These are phyloP conservation scores for Zygosaccharomyces sapae DNA, from an alignment of 1,139 yeast genomes.

Conservation along the genomic window DNA sequence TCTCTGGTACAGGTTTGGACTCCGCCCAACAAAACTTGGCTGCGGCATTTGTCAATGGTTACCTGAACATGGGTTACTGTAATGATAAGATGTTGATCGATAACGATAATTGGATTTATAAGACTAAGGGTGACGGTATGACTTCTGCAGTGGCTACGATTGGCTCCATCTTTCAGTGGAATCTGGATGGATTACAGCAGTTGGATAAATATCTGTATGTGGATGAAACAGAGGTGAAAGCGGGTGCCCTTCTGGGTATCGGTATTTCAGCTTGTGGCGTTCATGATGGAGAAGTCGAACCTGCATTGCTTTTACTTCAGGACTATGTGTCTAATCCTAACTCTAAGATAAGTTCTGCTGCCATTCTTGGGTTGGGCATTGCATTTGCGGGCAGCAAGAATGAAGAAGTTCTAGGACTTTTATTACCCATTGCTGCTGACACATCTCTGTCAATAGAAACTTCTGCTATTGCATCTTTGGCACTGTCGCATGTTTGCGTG, in stretches of 20 bases:
- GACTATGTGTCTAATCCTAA: constrained; percentile 64
- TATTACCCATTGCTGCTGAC: constrained; percentile 86
- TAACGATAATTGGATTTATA: constrained; percentile 84
- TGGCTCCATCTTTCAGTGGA: constrained; percentile 91
- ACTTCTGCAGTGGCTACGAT: constrained; percentile 90
- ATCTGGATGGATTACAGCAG: constrained; percentile 83
- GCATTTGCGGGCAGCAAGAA: constrained; percentile 94
- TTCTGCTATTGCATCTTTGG: constrained; percentile 81
- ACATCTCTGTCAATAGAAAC: constrained; percentile 70
- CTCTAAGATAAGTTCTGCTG: constrained; percentile 64
- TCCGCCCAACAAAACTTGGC: constrained; percentile 96
- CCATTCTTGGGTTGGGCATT: constrained; percentile 87
- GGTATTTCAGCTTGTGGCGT: constrained; percentile 94
- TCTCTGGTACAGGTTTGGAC: constrained; percentile 60
- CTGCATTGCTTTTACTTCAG: constrained; percentile 78
- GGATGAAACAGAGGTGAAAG: constrained; percentile 80
- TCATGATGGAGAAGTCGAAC: constrained; percentile 86
- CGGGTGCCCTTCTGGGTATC: constrained; percentile 94
- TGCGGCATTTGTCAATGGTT: constrained; percentile 89
- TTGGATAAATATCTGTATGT: constrained; percentile 88
- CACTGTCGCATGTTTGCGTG: constrained; percentile 90
- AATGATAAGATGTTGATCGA: constrained; percentile 76
- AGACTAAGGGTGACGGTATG: constrained; percentile 91
- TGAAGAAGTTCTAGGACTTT: constrained; percentile 71
- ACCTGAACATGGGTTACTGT: constrained; percentile 87